Conservation (phyloP, 257 asterid genomes). For the Linaria vulgaris region DNA sequence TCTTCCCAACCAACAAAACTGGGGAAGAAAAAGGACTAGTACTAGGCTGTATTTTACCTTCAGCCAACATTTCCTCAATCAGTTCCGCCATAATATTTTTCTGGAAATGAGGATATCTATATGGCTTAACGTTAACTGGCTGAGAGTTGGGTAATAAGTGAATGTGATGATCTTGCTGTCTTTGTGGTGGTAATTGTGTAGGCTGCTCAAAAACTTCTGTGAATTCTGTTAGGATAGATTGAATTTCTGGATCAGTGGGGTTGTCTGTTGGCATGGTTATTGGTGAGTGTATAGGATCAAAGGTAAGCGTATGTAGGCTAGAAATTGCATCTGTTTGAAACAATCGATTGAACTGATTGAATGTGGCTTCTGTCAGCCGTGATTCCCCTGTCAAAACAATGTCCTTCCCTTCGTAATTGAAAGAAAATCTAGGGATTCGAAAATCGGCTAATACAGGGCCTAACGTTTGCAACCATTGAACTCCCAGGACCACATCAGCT, state of each 20-base stretch:
- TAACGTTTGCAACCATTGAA: not conserved
- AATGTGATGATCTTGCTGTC: not conserved
- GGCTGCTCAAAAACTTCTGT: not conserved
- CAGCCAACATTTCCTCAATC: not conserved
- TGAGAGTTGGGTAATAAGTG: not conserved
- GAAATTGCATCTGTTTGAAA: no score
- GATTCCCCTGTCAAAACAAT: no score
- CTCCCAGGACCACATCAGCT: not conserved
- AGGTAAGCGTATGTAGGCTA: no score
- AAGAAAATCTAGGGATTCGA: not conserved
- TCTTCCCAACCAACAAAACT: not conserved
- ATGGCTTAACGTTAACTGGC: not conserved
- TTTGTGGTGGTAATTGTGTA: not conserved
- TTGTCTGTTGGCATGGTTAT: no score
- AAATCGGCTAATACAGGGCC: not conserved
- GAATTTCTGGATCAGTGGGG: no score
- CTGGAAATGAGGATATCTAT: not conserved
- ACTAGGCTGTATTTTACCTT: not conserved
- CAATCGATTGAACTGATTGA: not conserved
- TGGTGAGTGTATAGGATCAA: no score
- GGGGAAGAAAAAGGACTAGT: not conserved
- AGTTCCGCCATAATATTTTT: not conserved
- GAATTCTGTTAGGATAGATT: not conserved
- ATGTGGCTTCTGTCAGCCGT: no score
- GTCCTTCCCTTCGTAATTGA: not conserved